These are phyloP conservation scores for Verruconis gallopava DNA, from an alignment of 2,329 filamentous ascomycete genomes.

Conservation along the genomic window DNA sequence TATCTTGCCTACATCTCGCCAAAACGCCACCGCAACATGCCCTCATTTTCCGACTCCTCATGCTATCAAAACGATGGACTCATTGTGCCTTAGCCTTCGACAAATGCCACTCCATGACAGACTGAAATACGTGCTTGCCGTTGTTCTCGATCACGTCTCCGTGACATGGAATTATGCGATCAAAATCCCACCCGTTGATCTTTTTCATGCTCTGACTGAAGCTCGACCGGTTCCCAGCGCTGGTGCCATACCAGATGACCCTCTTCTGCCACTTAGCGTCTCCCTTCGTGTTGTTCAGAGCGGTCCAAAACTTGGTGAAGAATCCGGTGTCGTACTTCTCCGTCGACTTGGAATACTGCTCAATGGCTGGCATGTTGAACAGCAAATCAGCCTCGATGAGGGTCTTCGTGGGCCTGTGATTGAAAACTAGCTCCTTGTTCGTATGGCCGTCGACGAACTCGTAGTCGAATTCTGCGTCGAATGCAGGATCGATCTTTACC, in stretches of 20 bases:
- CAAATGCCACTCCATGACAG: constrained; percentile 76
- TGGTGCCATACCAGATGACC: constrained; percentile 66
- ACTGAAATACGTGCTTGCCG: constrained; percentile 63
- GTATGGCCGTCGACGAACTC: constrained; percentile 70
- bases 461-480: constrained; percentile 72
- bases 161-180: constrained; percentile 79
- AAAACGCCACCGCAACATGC: no score
- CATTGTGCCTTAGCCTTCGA: no score
- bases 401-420: constrained; percentile 64
- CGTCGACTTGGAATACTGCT: constrained; percentile 56
- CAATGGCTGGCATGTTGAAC: constrained; percentile 78
- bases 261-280: constrained; percentile 62
- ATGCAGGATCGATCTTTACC: constrained; percentile 54
- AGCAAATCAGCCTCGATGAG: constrained; percentile 82
- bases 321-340: constrained; percentile 38
- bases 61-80: no score
- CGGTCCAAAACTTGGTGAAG: constrained; percentile 43
- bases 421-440: constrained; percentile 81
- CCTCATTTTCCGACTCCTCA: no score
- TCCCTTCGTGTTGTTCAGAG: constrained; percentile 48
- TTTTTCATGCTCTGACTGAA: constrained; percentile 57
- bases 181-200: constrained; percentile 74
- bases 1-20: no score
- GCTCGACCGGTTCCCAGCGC: constrained; percentile 46
- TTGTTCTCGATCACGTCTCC: constrained; percentile 71